Base-by-base conservation (phyloP, 2,329 filamentous ascomycete genomes). In the Graphiopsis chlorocephala region DNA sequence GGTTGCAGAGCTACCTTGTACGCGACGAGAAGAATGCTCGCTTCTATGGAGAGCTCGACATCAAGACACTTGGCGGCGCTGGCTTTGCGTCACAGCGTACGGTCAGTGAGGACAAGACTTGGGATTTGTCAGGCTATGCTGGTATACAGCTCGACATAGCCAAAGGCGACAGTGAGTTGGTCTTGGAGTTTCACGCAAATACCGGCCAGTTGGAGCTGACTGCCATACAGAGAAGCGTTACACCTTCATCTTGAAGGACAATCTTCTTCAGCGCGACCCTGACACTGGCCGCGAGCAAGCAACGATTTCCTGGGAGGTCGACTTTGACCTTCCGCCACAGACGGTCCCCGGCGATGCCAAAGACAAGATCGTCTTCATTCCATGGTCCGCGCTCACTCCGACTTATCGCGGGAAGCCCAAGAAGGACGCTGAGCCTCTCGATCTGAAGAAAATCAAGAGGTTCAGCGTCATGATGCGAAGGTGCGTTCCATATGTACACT, bases 11-110 rank as follows among this genome's bases (percentile, higher is more conserved):
- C 63, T 83, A 77, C 74, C 74, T 85, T 15, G 78, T 80, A 20
- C 75, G 76, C 42, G 75, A 74, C 23, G 67, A 74, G 15, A 68
- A 75, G 55, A 76, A 74, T 4, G 85, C 83, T 4, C 76, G 75
- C 10, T 93, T 93, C 78, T 78, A 85, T 68, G 91, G 92, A 2
- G 81, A 81, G 26, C 83, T 95, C 23, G 91, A 95, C 77, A 92
- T 89, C 68, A 84, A 83, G 61, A 87, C 90, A 0, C 85, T 95
- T 0, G 91, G 91, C 28, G 91, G 90, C 31, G 91, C 92, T 0
- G 92, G 92, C 5, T 95, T 96, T 73, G 91, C 91, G 11, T 91
- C 88, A 4, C 92, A 94, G 74, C 85, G 89, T 55, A 92, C 89
- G 4, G 83, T 81, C 3, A 77, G 77, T 45, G 85, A 87, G 8